These are phyloP conservation scores for Durotheca rogersii DNA, from an alignment of 495 filamentous ascomycete species.

Conservation along the genomic window DNA sequence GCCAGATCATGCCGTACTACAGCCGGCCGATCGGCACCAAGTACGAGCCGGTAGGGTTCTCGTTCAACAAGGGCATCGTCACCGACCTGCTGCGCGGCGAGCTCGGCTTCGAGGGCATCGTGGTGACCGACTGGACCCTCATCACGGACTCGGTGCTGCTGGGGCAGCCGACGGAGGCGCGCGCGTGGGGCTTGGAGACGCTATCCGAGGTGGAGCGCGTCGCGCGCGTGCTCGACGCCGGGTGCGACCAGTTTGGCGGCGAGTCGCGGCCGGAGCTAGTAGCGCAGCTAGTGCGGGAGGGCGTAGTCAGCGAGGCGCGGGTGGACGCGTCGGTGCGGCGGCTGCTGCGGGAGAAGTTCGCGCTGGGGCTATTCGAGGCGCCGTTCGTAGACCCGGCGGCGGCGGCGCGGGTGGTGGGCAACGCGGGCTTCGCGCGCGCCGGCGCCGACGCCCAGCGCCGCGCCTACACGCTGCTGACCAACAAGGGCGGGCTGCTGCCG, in stretches of 20 bases:
- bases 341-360: constrained; percentile 58
- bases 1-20: constrained; percentile 41
- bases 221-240: constrained; percentile 34
- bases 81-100: constrained; percentile 39
- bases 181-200: constrained; percentile 30
- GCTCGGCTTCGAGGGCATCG: constrained; percentile 42
- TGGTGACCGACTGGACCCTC: constrained; percentile 41
- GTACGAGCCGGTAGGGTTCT: constrained; percentile 36
- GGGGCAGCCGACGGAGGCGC: constrained; percentile 25
- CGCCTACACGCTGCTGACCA: constrained; percentile 39
- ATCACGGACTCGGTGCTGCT: constrained; percentile 23
- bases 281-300: constrained; percentile 51
- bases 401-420: constrained; percentile 35
- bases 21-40: constrained; percentile 29
- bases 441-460: constrained; percentile 37
- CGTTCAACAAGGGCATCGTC: constrained; percentile 34
- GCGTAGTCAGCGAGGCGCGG: constrained; percentile 48
- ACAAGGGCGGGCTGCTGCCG: constrained; percentile 30
- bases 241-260: constrained; percentile 43
- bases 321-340: constrained; percentile 58
- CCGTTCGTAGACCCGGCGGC: constrained; percentile 48
- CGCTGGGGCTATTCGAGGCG: constrained; percentile 61
- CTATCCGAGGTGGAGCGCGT: constrained; percentile 29
- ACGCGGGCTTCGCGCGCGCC: constrained; percentile 33
- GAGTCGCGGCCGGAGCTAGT: constrained; percentile 40